Conservation (phyloP, 805 yeast genomes). For the Monosporozyma aerobia region DNA sequence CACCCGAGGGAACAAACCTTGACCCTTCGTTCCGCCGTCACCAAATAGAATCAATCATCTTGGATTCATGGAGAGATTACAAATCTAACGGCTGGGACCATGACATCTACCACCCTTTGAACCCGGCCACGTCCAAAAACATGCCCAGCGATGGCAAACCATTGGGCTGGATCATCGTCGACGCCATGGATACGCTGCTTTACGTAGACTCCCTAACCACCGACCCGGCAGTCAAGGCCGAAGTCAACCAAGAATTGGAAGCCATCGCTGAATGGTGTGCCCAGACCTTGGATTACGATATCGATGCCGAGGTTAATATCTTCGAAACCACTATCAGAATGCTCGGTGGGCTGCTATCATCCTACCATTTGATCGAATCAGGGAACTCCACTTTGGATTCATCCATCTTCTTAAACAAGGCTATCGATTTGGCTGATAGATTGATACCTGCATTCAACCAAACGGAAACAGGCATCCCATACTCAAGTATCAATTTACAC, state of each 20-base stretch:
- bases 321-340: conserved; percentile 93
- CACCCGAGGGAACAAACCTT: neutral
- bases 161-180: conserved; percentile 89
- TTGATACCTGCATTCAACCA: conserved; percentile 56
- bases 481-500: conserved; percentile 63
- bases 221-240: conserved; percentile 2
- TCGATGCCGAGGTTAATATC: conserved; percentile 67
- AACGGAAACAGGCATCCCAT: conserved; percentile 62
- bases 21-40: conserved; percentile 9
- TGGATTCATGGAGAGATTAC: conserved; percentile 72
- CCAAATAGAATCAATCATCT: conserved; percentile 58
- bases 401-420: conserved; percentile 60
- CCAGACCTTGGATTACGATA: conserved; percentile 56
- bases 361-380: conserved; percentile 38
- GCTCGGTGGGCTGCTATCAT: conserved; percentile 88
- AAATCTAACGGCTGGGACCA: conserved; percentile 68
- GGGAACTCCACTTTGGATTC: conserved; percentile 32
- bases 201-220: conserved; percentile 31
- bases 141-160: conserved; percentile 63
- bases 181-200: conserved; percentile 82
- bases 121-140: conserved; percentile 46
- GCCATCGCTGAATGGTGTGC: conserved; percentile 70
- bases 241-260: conserved; percentile 44
- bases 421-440: conserved; percentile 69
- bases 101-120: conserved; percentile 67